Evolutionary conservation across 2,329 filamentous ascomycete species (phyloP), one percentile per base, ranked within the genome.

Genomic region (Fusarium devonianum): DNA sequence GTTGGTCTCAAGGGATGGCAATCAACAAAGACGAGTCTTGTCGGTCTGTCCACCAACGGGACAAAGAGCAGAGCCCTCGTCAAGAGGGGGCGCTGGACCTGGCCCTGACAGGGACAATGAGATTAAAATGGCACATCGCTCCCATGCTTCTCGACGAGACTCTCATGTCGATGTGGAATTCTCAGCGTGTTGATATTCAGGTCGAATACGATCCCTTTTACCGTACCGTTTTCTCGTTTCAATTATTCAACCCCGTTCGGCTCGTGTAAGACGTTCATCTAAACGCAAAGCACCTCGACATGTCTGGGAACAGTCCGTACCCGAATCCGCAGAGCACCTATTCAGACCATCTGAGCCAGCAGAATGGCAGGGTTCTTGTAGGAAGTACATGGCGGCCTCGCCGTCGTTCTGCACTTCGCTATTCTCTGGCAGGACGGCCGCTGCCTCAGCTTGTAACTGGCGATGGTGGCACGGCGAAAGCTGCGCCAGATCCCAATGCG

Each of bases 11-110:
- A 6, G 9, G 7, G 23, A n/a, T n/a, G n/a, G n/a, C n/a, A n/a
- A n/a, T n/a, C n/a, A 25, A 25, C 23, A 25, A 25, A 25, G 23
- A 25, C 9, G 12, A 11, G 23, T 25, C 12, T 11, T 3, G 41
- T 55, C 43, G 36, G 42, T 50, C 25, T 13, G 18, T 13, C 9
- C 3, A 5, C 29, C 12, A 30, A 5, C 12, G 3, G 22, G 8
- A 56, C 41, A 59, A 59, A 59, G 56, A 30, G 34, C 8, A 9
- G 18, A 23, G 25, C 14, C 23, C 17, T 39, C 7, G 9, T 3
- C 8, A 16, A 29, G 35, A 8, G 9, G 23, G 7, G 12, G 9
- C 9, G 12, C 12, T 8, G 9, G 23, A 25, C 12, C 23, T 25
- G 23, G 19, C 34, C 19, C 14, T 22, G 25, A 46, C 46, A 41